A percentile compares a stretch with the other conserved stretches of the same genome.
These are phyloP conservation scores for Naganishia onofrii DNA, from an alignment of 768 basidiomycete species.

Conservation along the genomic window DNA sequence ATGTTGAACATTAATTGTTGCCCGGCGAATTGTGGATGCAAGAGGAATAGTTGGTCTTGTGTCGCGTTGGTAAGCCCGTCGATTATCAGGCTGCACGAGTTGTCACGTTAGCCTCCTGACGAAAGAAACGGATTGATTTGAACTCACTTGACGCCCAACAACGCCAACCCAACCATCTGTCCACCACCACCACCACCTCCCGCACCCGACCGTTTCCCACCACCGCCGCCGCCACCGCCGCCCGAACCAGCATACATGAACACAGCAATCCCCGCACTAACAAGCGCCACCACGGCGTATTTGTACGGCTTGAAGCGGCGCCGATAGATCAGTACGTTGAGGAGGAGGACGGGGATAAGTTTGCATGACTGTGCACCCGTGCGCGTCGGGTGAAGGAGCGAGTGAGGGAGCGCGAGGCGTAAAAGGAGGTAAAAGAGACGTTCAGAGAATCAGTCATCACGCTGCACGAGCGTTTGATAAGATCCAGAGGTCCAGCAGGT, in stretches of 20 bases:
- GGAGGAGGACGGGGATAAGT: conserved; percentile 87
- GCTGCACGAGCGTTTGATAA: no score
- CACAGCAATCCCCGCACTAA: conserved; percentile 83
- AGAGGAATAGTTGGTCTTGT: conserved; percentile 90
- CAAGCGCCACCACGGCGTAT: conserved; percentile 89
- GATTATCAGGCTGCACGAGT: conserved; percentile 69
- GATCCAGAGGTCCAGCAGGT: no score
- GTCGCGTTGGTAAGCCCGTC: conserved; percentile 94
- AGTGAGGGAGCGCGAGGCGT: background rate
- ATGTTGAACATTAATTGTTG: conserved; percentile 99
- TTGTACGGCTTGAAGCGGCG: conserved; percentile 89
- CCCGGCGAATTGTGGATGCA: conserved; percentile 67
- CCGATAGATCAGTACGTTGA: conserved; percentile 93
- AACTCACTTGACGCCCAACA: conserved; percentile 53
- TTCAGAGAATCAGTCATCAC: no score
- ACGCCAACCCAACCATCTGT: conserved; percentile 54
- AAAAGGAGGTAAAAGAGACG: background rate
- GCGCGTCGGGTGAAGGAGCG: background rate
- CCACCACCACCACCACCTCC: conserved; percentile 51
- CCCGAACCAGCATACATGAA: conserved; percentile 82
- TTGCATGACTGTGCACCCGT: conserved; percentile 82
- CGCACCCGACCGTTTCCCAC: conserved; percentile 29
- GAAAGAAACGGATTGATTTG: conserved; percentile 60
- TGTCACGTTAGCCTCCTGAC: background rate
- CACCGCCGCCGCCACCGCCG: no score